phyloP scores from a whole-genome alignment of 2,329 filamentous ascomycete genomes.

The Venturiaceae sp. region DNA sequence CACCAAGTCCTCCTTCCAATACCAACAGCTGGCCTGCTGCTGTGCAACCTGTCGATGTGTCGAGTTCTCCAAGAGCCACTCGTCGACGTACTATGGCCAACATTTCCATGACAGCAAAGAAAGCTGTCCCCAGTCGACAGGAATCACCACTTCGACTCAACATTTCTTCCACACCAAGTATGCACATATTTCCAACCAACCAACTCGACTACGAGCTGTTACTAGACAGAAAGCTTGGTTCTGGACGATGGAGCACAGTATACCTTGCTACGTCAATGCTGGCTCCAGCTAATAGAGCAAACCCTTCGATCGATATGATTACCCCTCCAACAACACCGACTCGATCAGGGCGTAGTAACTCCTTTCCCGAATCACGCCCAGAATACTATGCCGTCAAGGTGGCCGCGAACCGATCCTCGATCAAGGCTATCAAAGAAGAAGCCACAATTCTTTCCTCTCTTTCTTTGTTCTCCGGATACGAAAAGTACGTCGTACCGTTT shows the following conservation, averaged over 20 bases:
- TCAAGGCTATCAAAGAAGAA: background rate
- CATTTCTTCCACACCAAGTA: background rate
- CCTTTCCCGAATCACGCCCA: background rate
- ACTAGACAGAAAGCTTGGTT: background rate
- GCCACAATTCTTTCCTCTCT: background rate
- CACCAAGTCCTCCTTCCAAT: background rate
- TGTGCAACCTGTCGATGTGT: background rate
- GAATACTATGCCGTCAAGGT: slow-evolving; percentile 1
- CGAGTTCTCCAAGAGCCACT: background rate
- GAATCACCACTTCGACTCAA: background rate
- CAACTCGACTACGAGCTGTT: background rate
- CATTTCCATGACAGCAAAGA: background rate
- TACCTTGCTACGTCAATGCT: background rate
- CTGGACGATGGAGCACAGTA: slow-evolving; percentile 4
- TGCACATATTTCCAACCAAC: background rate
- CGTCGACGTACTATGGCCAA: background rate
- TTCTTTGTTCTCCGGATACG: background rate
- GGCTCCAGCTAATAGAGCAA: background rate
- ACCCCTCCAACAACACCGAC: slow-evolving; percentile 6
- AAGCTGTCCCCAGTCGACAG: background rate
- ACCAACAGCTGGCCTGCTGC: background rate
- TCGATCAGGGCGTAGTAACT: background rate
- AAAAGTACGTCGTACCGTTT: background rate
- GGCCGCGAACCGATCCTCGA: background rate
- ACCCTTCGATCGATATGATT: background rate